Evolutionary conservation across 371 early-diverging fungal species (phyloP), one percentile per base, ranked within the genome.

Genomic region (Encephalitozoon romaleae): DNA sequence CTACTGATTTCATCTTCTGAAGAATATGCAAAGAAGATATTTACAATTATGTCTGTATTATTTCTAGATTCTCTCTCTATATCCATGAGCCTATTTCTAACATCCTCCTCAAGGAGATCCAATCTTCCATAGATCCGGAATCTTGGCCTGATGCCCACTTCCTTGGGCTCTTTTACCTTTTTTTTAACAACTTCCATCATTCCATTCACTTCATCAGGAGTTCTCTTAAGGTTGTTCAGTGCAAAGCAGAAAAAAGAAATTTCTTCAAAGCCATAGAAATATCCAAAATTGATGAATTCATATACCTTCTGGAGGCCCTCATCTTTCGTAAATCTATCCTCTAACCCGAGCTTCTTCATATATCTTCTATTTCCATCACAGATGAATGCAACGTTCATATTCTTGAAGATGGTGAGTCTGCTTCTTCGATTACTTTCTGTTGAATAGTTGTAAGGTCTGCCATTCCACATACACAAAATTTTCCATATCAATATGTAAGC

Each of bases 281-380:
- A 87, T 74, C 93, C 93, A 79, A 91, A 87, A 51, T 92, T 90
- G 4, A 95, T 85, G 2, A 91, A 89, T 90, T 92, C 39, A 26
- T 53, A 25, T 38, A 78, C 66, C 47, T 77, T 77, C 3, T 65
- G 38, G 4, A 78, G 54, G n/a, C 84, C 84, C 21, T 75, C 67
- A 25, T 63, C 42, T 45, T 32, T 74, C 0, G 12, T 45, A 28
- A 65, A 54, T 42, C 32, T 47, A 12, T 63, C 54, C 42, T 18
- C 25, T 8, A 38, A n/a, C 18, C 67, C 43, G 26, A 51, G 25
- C 49, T 72, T 74, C 87, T 75, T 76, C 4, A 86, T 94, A 83
- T 87, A 97, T 41, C 99, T 89, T 71, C 99, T 87, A 87, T 98
- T 97, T 8, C 99, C 99, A 83, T 98, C 99, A 88, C 95, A 91